Evolutionary conservation across 139 green algal genomes (phyloP).

Genomic region (Chlorella sp.): DNA sequence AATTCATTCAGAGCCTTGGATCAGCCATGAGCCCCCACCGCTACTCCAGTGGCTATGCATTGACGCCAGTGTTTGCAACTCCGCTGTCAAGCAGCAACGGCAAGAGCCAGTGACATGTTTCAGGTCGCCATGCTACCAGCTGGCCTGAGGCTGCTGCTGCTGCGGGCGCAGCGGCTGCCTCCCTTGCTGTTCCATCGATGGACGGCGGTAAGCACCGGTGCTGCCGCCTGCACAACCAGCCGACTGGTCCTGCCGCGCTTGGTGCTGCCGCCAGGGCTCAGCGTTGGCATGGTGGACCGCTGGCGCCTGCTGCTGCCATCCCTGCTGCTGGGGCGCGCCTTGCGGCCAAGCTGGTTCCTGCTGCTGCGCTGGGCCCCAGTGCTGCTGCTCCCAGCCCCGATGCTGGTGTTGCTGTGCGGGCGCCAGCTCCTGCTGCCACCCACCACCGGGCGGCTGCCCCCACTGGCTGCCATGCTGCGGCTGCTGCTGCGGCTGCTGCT

Average conservation of each 20-base stretch:
- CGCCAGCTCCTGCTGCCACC: neutral
- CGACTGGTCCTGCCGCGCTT: neutral
- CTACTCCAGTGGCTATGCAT: too few relatives aligned
- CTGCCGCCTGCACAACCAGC: neutral
- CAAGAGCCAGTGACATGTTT: too few relatives aligned
- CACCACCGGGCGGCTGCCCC: neutral
- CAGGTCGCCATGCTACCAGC: neutral
- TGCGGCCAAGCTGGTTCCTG: neutral
- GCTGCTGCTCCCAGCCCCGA: neutral
- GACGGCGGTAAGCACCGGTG: neutral
- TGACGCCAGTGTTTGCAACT: too few relatives aligned
- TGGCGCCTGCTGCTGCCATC: neutral
- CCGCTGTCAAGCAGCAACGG: too few relatives aligned
- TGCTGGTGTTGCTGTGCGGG: neutral
- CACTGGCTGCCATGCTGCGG: neutral
- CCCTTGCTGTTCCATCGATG: neutral
- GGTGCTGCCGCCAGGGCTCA: neutral
- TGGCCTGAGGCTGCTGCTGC: neutral
- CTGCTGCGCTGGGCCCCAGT: neutral
- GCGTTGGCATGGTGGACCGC: neutral
- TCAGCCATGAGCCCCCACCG: too few relatives aligned
- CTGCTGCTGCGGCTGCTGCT: neutral
- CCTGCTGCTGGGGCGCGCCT: neutral
- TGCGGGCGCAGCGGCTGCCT: neutral
- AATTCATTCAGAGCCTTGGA: neutral